A percentile compares a stretch with the other conserved stretches of the same genome.
These are phyloP conservation scores for Athelia sp. DNA, from an alignment of 1,284 basidiomycete genomes.

Conservation along the genomic window DNA sequence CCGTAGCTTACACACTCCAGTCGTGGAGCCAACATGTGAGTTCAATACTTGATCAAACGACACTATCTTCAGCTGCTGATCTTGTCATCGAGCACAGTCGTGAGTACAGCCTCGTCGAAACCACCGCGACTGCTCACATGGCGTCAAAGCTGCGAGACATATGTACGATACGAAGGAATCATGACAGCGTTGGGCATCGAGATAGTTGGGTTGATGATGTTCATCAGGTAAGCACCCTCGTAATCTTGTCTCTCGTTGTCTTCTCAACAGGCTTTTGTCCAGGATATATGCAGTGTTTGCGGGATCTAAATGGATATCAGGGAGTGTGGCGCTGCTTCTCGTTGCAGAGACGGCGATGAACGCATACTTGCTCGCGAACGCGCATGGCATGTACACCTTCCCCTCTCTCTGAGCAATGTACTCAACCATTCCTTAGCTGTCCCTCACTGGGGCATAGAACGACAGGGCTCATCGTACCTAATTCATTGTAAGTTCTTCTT, in stretches of 20 bases:
- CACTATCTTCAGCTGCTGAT: too few species aligned
- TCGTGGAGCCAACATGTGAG: too few species aligned
- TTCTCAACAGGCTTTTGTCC: neutral
- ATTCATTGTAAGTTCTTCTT: too few species aligned
- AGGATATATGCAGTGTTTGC: slow-evolving; percentile 27
- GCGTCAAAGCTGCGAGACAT: slow-evolving; percentile 27
- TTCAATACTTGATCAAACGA: too few species aligned
- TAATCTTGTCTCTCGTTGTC: neutral
- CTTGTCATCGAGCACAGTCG: too few species aligned
- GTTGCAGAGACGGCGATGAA: slow-evolving; percentile 29
- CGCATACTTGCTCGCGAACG: slow-evolving; percentile 32
- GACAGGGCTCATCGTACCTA: too few species aligned
- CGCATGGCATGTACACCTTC: slow-evolving; percentile 1
- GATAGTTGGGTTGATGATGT: slow-evolving; percentile 39
- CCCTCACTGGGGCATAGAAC: too few species aligned
- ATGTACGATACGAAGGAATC: slow-evolving; percentile 39
- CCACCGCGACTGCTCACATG: too few species aligned
- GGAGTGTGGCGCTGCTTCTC: slow-evolving; percentile 21
- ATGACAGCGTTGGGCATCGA: slow-evolving; percentile 40
- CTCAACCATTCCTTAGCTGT: too few species aligned
- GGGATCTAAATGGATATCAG: slow-evolving; percentile 16
- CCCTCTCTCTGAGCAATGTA: too few species aligned
- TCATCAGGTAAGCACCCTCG: slow-evolving; percentile 31
- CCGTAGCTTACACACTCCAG: too few species aligned
- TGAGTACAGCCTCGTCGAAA: too few species aligned